Evolutionary conservation across 1,284 basidiomycete genomes (phyloP), one percentile per base, ranked within the genome.

Genomic region (Amanita bisporigera): DNA sequence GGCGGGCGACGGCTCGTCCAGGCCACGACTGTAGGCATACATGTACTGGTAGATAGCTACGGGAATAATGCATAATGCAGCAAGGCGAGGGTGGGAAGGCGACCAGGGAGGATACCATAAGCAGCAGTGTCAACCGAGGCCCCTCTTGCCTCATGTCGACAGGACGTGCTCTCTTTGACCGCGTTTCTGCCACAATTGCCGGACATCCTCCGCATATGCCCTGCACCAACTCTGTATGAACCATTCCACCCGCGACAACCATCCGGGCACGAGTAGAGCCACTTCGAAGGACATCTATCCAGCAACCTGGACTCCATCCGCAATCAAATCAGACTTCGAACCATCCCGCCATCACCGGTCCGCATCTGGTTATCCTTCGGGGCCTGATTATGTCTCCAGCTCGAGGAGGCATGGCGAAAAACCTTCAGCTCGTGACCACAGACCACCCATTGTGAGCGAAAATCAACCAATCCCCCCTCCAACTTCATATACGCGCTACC

Each of bases 121-220:
- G 38, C 52, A 57, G 54, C 24, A 29, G 26, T 33, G 29, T 64
- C 63, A 64, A 64, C 63, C 21, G 63, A 64, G 52, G 52, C 26
- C 43, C 50, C 11, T 38, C 73, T 78, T 66, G 84, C 85, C 85
- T 86, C 85, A 85, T 86, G 84, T 86, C 79, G 78, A 78, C 78
- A 72, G 78, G 74, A 72, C 75, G 74, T 69, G 70, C 70, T 70
- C 70, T 66, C 68, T 68, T 70, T 71, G 71, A 68, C 72, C 70
- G 73, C 70, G 73, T 72, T 63, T 67, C 66, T 69, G 64, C 70
- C 64, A 70, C 72, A 64, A 43, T 63, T 49, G 66, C 60, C 40
- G 61, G 50, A 49, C 61, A 40, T 43, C 40, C 19, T 64, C 52
- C 40, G 38, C 54, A 52, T 68, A 67, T 66, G 66, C 69, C 64